Conservation (phyloP, 495 filamentous ascomycete species). For the Talaromyces nanjingensis region DNA sequence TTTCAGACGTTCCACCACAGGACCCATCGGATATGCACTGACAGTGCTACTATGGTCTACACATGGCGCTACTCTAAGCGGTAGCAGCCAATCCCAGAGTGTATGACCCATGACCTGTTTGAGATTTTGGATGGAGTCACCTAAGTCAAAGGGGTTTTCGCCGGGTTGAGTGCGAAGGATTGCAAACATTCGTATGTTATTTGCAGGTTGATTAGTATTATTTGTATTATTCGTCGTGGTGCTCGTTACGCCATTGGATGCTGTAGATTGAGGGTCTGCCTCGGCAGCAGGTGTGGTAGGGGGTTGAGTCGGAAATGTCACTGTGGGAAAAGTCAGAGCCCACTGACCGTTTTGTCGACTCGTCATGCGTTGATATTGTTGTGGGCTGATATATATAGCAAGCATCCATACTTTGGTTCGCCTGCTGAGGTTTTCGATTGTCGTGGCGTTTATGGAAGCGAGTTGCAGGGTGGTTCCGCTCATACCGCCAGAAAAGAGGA, state of each 20-base stretch:
- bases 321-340: constrained; percentile 39
- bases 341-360: constrained; percentile 25
- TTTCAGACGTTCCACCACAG: constrained; percentile 44
- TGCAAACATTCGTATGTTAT: constrained; percentile 58
- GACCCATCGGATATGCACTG: constrained; percentile 42
- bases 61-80: constrained; percentile 60
- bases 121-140: constrained; percentile 55
- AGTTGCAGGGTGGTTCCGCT: constrained; percentile 60
- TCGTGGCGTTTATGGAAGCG: constrained; percentile 64
- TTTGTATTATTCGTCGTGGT: background rate
- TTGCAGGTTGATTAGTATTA: constrained; percentile 6
- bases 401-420: constrained; percentile 60
- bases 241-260: background rate
- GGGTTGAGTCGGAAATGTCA: constrained; percentile 34
- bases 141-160: constrained; percentile 75
- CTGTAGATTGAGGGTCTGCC: background rate
- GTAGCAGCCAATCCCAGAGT: constrained; percentile 67
- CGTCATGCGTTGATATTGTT: constrained; percentile 30
- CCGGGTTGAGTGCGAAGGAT: constrained; percentile 65
- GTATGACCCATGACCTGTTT: constrained; percentile 66
- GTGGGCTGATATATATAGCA: constrained; percentile 63
- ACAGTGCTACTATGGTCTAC: constrained; percentile 38
- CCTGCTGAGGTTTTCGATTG: constrained; percentile 67
- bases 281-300: background rate
- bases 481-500: constrained; percentile 70